Evolutionary conservation across 176 grass and related monocot genomes (phyloP).

Genomic region (Thinopyrum elongatum): DNA sequence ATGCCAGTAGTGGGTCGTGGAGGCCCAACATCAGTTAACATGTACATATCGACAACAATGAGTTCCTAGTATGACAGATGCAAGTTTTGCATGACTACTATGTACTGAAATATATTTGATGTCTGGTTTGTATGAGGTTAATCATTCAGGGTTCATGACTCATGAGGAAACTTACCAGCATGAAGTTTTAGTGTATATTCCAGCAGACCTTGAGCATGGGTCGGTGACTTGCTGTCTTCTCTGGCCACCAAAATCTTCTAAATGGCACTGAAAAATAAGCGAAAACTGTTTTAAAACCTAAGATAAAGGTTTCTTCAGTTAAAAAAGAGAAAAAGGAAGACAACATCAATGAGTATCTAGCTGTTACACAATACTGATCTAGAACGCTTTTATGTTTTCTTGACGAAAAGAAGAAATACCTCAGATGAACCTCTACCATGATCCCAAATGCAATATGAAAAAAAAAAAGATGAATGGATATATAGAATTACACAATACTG

Average conservation of each 20-base stretch:
- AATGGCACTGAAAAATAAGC: not conserved
- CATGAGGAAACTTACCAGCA: not conserved
- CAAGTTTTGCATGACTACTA: not conserved
- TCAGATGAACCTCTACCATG: not conserved
- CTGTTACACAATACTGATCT: not conserved
- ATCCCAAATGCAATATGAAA: not conserved
- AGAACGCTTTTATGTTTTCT: not conserved
- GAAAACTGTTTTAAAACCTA: not conserved
- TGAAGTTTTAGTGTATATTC: not conserved
- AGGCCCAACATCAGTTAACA: slow-evolving; percentile 31
- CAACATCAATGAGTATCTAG: not conserved
- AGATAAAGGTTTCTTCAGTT: too few relatives aligned
- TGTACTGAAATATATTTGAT: not conserved
- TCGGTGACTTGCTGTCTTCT: not conserved
- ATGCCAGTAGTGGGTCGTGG: slow-evolving; percentile 28
- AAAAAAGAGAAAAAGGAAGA: not conserved
- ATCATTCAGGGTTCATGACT: not conserved
- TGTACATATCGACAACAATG: slow-evolving; percentile 26
- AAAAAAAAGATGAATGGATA: not conserved
- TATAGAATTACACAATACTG: not conserved
- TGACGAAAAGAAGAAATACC: not conserved
- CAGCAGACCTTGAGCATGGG: not conserved
- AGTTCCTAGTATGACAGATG: not conserved
- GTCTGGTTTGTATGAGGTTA: not conserved
- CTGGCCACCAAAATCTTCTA: not conserved